These are phyloP conservation scores for Helotiales sp. DNA, from an alignment of 2,329 filamentous ascomycete species.

Conservation along the genomic window DNA sequence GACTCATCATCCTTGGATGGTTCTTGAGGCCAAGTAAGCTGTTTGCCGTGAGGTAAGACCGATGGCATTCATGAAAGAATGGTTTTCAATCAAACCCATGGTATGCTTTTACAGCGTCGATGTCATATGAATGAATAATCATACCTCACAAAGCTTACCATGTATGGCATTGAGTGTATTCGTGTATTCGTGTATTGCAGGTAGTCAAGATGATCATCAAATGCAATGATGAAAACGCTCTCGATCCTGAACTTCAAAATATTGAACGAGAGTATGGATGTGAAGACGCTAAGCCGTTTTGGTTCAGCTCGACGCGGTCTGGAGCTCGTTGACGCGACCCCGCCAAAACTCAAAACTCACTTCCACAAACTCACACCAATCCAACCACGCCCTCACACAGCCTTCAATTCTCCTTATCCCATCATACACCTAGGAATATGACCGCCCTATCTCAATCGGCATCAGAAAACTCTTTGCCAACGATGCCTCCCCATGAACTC, in stretches of 20 bases:
- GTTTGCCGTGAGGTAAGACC: background rate
- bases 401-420: background rate
- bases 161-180: too few species aligned
- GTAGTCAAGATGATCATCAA: too few species aligned
- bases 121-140: too few species aligned
- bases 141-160: too few species aligned
- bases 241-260: too few species aligned
- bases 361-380: background rate
- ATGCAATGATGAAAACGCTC: too few species aligned
- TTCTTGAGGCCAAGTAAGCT: background rate
- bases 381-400: background rate
- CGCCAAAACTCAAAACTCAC: background rate
- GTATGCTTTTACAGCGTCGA: too few species aligned
- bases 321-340: background rate
- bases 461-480: background rate
- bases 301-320: too few species aligned
- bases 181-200: too few species aligned
- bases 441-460: background rate
- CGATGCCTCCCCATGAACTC: conserved; percentile 49
- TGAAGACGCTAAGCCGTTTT: background rate
- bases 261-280: background rate
- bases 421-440: too few species aligned
- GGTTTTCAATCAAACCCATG: too few species aligned
- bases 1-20: conserved; percentile 9
- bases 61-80: too few species aligned